Evolutionary conservation across 306 rosid species (phyloP), one percentile per base, ranked within the genome.

Genomic region (Quercus alba): DNA sequence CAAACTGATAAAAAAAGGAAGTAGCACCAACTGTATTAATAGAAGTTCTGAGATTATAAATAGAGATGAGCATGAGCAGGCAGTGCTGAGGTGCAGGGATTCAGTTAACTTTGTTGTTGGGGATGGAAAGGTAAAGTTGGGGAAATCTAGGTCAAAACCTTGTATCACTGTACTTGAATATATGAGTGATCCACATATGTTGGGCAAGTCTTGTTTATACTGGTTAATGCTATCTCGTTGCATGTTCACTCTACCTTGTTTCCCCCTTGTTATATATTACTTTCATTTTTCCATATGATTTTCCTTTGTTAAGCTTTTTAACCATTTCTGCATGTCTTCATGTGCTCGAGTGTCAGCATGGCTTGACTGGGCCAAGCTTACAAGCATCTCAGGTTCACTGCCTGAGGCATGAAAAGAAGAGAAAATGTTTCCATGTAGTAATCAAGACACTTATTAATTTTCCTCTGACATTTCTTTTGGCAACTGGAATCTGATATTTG

Each of bases 71-170:
- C 80, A 71, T 62, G 84, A 78, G 77, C 90, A 74, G 79, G 80
- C 84, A 19, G 75, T 76, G 69, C 81, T 61, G 85, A 86, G 88
- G 84, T 61, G 81, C 90, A 71, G 81, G 88, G 84, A 84, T 86
- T 83, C 92, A n/a, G 77, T 73, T 80, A 83, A 88, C 89, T 81
- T 83, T 74, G 69, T 85, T 81, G 77, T 85, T 83, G 85, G 85
- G 81, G 84, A 86, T 83, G 84, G 78, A 86, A 89, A 91, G 93
- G 97, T 91, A 89, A 88, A 77, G 75, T 74, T 86, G 84, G 87
- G 88, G 90, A 82, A 71, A 81, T 69, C 66, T 68, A 61, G 82
- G 86, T 78, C 76, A 72, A 83, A 85, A 75, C 80, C 75, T 75
- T 81, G 84, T 81, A 83, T 71, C 76, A 56, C 46, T 77, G 81